Evolutionary conservation across 2,329 filamentous ascomycete species (phyloP).

Genomic region (Escovopsis sp.): DNA sequence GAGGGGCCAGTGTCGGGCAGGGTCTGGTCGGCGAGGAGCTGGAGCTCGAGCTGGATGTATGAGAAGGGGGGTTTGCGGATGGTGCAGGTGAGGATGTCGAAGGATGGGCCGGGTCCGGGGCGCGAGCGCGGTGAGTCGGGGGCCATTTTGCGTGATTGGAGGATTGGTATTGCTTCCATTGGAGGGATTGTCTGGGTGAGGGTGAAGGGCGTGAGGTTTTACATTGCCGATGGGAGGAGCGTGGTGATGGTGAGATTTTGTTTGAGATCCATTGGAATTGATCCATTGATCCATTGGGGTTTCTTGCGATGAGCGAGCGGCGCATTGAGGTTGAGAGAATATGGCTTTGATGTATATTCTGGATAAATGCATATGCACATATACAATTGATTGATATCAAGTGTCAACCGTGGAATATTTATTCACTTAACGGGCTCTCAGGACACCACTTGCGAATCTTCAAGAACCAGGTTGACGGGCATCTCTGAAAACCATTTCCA

Average conservation of each 20-base stretch:
- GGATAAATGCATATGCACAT: not conserved
- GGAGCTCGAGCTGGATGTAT: constrained; percentile 41
- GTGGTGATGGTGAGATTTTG: not conserved
- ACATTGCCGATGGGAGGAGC: not conserved
- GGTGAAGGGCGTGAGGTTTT: not conserved
- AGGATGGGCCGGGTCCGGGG: constrained; percentile 22
- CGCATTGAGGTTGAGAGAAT: not conserved
- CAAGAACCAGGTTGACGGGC: too few relatives aligned
- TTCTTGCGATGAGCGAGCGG: not conserved
- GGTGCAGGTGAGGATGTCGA: constrained; percentile 36
- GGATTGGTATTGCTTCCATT: constrained; percentile 11
- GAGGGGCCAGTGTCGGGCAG: not conserved
- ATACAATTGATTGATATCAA: too few relatives aligned
- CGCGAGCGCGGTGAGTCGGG: too few relatives aligned
- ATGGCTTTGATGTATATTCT: not conserved
- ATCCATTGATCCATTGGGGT: too few relatives aligned
- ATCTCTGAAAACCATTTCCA: too few relatives aligned
- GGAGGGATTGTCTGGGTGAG: not conserved
- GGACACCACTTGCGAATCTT: too few relatives aligned
- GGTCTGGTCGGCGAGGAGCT: constrained; percentile 15
- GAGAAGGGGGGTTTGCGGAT: constrained; percentile 38
- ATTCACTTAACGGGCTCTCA: not conserved
- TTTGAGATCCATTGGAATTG: too few relatives aligned
- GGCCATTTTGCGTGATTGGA: too few relatives aligned
- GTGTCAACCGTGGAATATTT: too few relatives aligned